Base-by-base conservation (phyloP, 768 basidiomycete genomes). In the Boletellus sp. region DNA sequence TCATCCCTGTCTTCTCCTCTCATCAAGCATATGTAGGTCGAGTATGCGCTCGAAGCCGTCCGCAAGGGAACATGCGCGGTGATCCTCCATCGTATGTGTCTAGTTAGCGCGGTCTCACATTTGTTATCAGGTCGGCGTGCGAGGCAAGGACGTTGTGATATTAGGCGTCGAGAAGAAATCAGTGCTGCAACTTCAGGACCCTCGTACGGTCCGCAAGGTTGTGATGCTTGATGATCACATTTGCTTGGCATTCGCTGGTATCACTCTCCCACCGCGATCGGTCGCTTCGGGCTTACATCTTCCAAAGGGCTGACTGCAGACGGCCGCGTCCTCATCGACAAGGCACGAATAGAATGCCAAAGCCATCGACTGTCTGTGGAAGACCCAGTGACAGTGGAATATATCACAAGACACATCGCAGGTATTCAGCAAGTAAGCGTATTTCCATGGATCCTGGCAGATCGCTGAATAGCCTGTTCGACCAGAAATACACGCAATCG, bases 131-230 rank as follows among this genome's bases (percentile, higher is more conserved):
- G 94, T 98, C 54, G 96, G 96, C 46, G 93, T 98, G 32, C 84
- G 92, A 56, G 96, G 96, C 59, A 85, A 87, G 65, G 86, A 94
- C 59, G 90, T 94, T 24, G 96, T 97, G 2, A 92, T 99, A 4
- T 77, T 99, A 22, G 96, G 95, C 43, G 95, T 98, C 26, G 96
- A 99, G 78, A 98, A 98, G 89, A 98, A 97, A 72, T 93, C 92
- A 0, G 84, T 96, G 24, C 77, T 98, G 11, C 96, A 99, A 70
- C 80, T 99, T 16, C 96, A 99, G 76, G 96, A 99, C 70, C 94
- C 96, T 7, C 80, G 96, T 46, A 99, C 96, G 1, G 94, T 98
- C 15, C 78, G 96, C 47, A 99, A 99, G 70, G 94, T 98, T 8
- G 96, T 90, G 50, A 94, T 97, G 93, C 74, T 99, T 45, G 96